A percentile compares a stretch with the other conserved stretches of the same genome.
Conservation (phyloP, 2,329 filamentous ascomycete species). For the Phialocephala subalpina region DNA sequence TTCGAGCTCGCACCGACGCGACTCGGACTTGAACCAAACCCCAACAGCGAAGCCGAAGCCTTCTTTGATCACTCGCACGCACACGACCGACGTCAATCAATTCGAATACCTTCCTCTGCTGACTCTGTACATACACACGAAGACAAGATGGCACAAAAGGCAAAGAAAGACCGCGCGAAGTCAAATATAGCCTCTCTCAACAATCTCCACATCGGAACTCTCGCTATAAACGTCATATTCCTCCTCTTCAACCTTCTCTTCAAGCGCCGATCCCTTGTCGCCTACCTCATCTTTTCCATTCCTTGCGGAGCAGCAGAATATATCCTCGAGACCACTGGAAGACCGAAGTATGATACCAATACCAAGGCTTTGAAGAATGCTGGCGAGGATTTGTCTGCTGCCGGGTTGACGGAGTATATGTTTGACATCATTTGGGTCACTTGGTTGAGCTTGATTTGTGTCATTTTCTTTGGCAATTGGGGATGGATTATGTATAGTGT, state of each 20-base stretch:
- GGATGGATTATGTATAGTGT: constrained; percentile 69
- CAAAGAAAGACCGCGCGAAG: constrained; percentile 67
- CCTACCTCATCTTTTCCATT: constrained; percentile 76
- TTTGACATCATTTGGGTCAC: constrained; percentile 98
- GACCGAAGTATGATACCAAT: constrained; percentile 73
- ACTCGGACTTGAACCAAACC: too few relatives aligned
- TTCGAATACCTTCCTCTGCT: background rate
- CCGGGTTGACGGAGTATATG: constrained; percentile 95
- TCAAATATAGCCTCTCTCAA: constrained; percentile 81
- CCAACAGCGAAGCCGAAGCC: too few relatives aligned
- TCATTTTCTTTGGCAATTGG: constrained; percentile 81
- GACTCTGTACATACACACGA: background rate
- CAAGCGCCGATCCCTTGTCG: constrained; percentile 67
- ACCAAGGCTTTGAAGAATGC: constrained; percentile 65
- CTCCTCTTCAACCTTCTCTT: constrained; percentile 72
- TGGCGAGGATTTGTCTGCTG: constrained; percentile 87
- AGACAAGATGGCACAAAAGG: constrained; percentile 45
- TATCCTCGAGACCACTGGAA: constrained; percentile 83
- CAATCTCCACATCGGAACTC: constrained; percentile 81
- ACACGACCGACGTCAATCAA: background rate
- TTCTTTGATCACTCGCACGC: background rate
- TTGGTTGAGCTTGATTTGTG: constrained; percentile 78
- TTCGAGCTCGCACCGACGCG: too few relatives aligned
- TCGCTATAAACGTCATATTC: constrained; percentile 77
- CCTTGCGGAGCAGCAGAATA: constrained; percentile 84